Evolutionary conservation across 768 basidiomycete species (phyloP), one percentile per base, ranked within the genome.

Genomic region (Tulasnella sp.): DNA sequence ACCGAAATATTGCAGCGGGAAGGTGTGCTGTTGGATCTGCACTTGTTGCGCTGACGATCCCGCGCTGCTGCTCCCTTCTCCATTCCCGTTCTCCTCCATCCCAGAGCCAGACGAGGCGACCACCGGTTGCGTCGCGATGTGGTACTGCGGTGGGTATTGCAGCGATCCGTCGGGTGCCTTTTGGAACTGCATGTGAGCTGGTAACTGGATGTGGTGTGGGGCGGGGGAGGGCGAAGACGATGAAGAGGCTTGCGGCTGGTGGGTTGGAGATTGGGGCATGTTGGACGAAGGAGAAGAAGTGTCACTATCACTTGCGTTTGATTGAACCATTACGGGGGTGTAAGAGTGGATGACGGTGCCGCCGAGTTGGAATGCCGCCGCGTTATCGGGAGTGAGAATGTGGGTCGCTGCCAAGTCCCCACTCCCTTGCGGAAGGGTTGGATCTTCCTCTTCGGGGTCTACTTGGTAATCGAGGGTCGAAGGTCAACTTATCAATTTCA

Each of bases 341-440:
- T 77, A 77, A 0, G 76, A 77, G 42, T 79, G 74, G 50, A 79
- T 79, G 40, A 74, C 64, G 46, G 48, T 46, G 75, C 75, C 75
- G 0, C 78, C 78, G 34, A 79, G 76, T 16, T 79, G 78, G 31
- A 79, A 50, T 50, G 76, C 76, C 4, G 78, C 78, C 24, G 78
- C 78, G n/a, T 44, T 79, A 41, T 79, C 78, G 41, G 78, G 78
- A 40, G 64, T 79, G 24, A 79, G 72, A 41, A 79, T 72, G 24
- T 42, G 41, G 14, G 78, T 69, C 14, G 78, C 69, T 24, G n/a
- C 64, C 3, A 46, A 18, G 42, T 46, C 34, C 11, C 46, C 31
- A 50, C 76, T 48, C 24, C 31, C 48, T 14, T 77, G 44, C 22
- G 54, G 54, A 28, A 48, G 76, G 9, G 28, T 34, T 9, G 44